Conservation (phyloP, 257 asterid genomes). For the Solanum okadae region DNA sequence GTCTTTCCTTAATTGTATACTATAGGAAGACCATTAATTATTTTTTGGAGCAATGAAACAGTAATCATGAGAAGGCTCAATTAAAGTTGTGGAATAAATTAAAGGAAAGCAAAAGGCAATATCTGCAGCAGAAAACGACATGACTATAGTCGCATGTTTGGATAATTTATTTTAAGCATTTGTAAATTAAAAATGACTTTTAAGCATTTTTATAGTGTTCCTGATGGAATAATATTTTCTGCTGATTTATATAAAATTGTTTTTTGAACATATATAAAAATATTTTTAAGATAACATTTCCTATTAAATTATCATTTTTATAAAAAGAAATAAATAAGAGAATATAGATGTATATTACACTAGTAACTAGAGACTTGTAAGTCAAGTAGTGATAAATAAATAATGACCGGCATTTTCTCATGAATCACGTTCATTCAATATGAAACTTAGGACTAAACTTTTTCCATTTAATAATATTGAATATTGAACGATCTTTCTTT, state of each 20-base stretch:
- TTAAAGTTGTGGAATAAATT: not conserved
- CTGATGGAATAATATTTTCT: not conserved
- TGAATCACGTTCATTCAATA: not conserved
- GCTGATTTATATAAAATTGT: not conserved
- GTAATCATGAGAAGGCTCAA: not conserved
- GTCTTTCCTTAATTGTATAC: conserved; percentile 20
- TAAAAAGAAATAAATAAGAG: not conserved
- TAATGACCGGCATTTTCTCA: not conserved
- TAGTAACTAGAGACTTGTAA: not conserved
- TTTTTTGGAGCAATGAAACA: not conserved
- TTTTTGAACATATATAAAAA: no score
- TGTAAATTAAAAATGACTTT: not conserved
- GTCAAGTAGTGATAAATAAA: not conserved
- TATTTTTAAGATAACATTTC: not conserved
- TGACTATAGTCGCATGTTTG: not conserved
- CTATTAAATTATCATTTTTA: not conserved
- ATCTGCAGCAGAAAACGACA: not conserved
- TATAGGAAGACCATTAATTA: not conserved
- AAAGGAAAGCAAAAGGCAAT: not conserved
- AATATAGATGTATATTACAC: not conserved
- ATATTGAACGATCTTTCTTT: not conserved
- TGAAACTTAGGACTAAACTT: not conserved
- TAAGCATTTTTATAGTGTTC: not conserved
- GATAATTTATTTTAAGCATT: not conserved
- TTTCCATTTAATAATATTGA: not conserved